These are phyloP conservation scores for Fusarium verticillioides DNA, from an alignment of 2,329 filamentous ascomycete species.

Conservation along the genomic window DNA sequence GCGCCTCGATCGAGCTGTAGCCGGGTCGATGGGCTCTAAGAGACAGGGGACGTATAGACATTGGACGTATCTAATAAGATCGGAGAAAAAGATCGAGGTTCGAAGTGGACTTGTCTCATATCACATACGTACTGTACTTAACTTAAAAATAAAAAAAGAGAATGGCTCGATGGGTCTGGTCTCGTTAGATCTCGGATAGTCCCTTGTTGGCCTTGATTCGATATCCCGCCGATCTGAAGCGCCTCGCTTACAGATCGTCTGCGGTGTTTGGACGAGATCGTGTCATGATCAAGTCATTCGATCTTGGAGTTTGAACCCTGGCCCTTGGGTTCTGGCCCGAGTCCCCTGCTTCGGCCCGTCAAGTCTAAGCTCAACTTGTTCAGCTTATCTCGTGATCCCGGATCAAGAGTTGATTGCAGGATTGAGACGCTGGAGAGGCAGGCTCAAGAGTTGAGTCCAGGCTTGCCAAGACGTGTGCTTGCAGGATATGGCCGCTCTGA, in stretches of 20 bases:
- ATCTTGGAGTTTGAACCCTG: neutral
- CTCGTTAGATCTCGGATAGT: neutral
- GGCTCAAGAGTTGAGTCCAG: neutral
- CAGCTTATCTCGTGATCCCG: neutral
- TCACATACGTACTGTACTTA: neutral
- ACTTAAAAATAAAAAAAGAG: neutral
- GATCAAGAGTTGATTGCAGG: neutral
- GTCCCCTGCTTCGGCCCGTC: neutral
- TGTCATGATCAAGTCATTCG: neutral
- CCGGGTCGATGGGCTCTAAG: neutral
- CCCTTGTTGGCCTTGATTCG: neutral
- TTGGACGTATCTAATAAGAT: slow-evolving; percentile 2
- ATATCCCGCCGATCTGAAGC: neutral
- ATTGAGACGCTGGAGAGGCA: neutral
- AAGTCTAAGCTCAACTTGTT: neutral
- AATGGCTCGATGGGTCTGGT: neutral
- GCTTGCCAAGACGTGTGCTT: slow-evolving; percentile 18
- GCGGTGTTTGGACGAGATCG: neutral
- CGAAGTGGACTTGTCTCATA: slow-evolving; percentile 5
- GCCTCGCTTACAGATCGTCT: neutral
- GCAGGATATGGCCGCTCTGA: neutral
- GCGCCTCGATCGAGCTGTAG: slow-evolving; percentile 3
- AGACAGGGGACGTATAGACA: slow-evolving; percentile 2
- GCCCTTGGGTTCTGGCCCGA: neutral
- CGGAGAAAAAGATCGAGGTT: slow-evolving; percentile 25